A percentile compares a stretch with the other conserved stretches of the same genome.
phyloP scores from a whole-genome alignment of 1,284 basidiomycete genomes.

The Trichosporon asahii region DNA sequence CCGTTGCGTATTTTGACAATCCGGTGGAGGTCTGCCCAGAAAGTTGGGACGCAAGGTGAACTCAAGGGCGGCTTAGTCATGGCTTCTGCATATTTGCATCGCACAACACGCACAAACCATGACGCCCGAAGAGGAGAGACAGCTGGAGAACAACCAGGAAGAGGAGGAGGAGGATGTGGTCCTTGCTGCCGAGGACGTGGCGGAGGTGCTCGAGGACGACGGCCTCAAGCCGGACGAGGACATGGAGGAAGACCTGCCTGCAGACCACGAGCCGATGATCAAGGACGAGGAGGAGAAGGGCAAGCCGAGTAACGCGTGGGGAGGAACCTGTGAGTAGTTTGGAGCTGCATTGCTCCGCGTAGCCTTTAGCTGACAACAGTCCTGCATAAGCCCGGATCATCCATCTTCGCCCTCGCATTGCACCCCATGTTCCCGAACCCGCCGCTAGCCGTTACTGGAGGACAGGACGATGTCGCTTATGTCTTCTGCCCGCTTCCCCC shows the following conservation, averaged over 20 bases:
- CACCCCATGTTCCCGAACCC: slow-evolving; percentile 71
- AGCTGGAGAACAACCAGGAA: not conserved
- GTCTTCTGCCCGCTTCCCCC: slow-evolving; percentile 61
- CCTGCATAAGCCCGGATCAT: slow-evolving; percentile 51
- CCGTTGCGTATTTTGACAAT: not conserved
- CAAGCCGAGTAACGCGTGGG: slow-evolving; percentile 29
- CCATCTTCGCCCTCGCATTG: slow-evolving; percentile 79
- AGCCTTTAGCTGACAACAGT: slow-evolving; percentile 32
- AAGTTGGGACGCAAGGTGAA: not conserved
- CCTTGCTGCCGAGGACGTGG: slow-evolving; percentile 21
- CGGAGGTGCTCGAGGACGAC: slow-evolving; percentile 57
- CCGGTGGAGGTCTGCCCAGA: slow-evolving; percentile 5
- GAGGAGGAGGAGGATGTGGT: slow-evolving; percentile 19
- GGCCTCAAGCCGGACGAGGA: slow-evolving; percentile 58
- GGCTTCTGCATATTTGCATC: not conserved
- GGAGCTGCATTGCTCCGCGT: not conserved
- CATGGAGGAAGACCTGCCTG: slow-evolving; percentile 44
- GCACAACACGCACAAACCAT: not conserved
- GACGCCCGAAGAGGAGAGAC: not conserved
- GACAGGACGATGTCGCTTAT: slow-evolving; percentile 91
- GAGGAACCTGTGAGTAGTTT: slow-evolving; percentile 29
- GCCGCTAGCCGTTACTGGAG: slow-evolving; percentile 82
- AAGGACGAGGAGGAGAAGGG: slow-evolving; percentile 28
- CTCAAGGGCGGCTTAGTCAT: not conserved
- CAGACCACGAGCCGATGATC: slow-evolving; percentile 35